Evolutionary conservation across 371 early-diverging fungal genomes (phyloP).

Genomic region (Rhizomucor pusillus): DNA sequence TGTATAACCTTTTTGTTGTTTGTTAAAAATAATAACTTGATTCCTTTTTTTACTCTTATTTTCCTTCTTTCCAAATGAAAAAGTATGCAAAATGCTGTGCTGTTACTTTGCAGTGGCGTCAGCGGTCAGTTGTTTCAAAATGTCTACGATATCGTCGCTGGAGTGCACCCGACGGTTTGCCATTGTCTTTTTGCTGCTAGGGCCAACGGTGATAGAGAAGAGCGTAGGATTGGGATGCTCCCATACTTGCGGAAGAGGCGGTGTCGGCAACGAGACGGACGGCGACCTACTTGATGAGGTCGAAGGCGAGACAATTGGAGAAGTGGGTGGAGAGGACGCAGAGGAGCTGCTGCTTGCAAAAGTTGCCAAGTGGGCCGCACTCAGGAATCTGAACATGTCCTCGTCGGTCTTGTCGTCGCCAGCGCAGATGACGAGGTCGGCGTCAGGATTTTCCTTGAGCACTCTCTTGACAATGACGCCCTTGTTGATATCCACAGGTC

Average conservation of each 20-base stretch:
- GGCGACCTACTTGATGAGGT: slow-evolving; percentile 2
- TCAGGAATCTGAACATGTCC: slow-evolving; percentile 79
- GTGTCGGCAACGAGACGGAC: slow-evolving; percentile 1
- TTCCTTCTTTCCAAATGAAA: neutral
- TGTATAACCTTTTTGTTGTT: too few species aligned
- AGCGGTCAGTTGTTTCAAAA: slow-evolving; percentile 6
- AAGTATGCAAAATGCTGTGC: neutral
- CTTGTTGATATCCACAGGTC: slow-evolving; percentile 79
- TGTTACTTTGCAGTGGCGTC: neutral
- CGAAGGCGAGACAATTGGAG: neutral
- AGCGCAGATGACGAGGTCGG: slow-evolving; percentile 91
- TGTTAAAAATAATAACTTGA: too few species aligned
- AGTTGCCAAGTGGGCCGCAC: slow-evolving; percentile 4
- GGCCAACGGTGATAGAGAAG: slow-evolving; percentile 75
- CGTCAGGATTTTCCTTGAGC: slow-evolving; percentile 49
- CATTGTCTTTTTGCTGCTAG: slow-evolving; percentile 74
- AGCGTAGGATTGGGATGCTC: slow-evolving; percentile 15
- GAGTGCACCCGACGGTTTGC: slow-evolving; percentile 77
- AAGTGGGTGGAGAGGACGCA: neutral
- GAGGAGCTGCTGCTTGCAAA: slow-evolving; percentile 3
- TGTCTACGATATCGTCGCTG: slow-evolving; percentile 46
- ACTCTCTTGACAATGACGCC: slow-evolving; percentile 94
- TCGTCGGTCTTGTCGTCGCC: slow-evolving; percentile 98
- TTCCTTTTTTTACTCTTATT: too few species aligned
- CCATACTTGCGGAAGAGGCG: slow-evolving; percentile 10